Evolutionary conservation across 2,329 filamentous ascomycete species (phyloP).

Genomic region (Eurotiales sp.): DNA sequence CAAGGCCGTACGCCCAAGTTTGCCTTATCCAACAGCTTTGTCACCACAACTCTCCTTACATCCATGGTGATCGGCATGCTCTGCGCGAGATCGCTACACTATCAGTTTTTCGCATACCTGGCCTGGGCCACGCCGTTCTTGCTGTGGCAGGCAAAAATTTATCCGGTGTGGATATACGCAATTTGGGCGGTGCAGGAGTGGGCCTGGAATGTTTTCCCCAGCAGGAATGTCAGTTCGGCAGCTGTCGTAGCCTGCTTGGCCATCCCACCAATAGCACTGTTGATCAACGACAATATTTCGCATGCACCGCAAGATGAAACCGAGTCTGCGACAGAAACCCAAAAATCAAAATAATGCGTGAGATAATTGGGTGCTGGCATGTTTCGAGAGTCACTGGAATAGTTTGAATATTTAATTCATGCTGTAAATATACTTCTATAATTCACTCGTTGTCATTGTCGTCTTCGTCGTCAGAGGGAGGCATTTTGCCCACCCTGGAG

Average conservation of each 20-base stretch:
- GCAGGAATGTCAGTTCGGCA: conserved; percentile 61
- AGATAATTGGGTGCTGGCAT: neutral
- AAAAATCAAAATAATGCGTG: conserved; percentile 5
- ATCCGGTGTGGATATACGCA: conserved; percentile 62
- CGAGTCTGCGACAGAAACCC: conserved; percentile 20
- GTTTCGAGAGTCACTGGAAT: conserved; percentile 11
- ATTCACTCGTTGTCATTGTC: conserved; percentile 38
- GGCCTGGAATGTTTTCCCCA: conserved; percentile 95
- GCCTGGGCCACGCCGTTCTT: conserved; percentile 86
- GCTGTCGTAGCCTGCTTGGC: conserved; percentile 69
- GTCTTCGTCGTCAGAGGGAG: conserved; percentile 74
- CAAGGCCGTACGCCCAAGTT: conserved; percentile 54
- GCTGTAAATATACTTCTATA: neutral
- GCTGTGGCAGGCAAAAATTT: conserved; percentile 71
- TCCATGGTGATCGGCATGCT: conserved; percentile 76
- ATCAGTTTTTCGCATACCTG: conserved; percentile 92
- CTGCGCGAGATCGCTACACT: conserved; percentile 84
- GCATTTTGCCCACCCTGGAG: conserved; percentile 79
- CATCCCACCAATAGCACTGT: conserved; percentile 61
- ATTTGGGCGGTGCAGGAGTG: conserved; percentile 80
- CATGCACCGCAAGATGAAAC: conserved; percentile 19
- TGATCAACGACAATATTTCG: conserved; percentile 35
- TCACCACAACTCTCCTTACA: conserved; percentile 71
- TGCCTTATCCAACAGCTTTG: conserved; percentile 65
- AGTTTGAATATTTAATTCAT: neutral